Percentiles rank a stretch among this genome's conserved stretches.
phyloP scores from a whole-genome alignment of 306 rosid genomes.

The Herpetospermum pedunculosum region DNA sequence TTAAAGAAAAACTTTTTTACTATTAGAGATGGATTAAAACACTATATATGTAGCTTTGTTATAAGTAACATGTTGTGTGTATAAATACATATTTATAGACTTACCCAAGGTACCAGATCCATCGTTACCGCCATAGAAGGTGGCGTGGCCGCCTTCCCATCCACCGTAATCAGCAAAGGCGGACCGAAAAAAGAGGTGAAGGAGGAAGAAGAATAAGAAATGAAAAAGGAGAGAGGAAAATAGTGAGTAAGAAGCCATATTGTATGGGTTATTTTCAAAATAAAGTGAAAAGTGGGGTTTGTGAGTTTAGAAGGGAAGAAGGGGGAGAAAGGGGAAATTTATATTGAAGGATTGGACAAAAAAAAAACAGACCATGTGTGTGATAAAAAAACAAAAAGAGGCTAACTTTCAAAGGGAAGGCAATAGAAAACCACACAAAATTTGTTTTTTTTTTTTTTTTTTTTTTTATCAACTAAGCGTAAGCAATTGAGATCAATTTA shows the following conservation, averaged over 20 bases:
- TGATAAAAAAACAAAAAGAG: background rate
- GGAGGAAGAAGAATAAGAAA: constrained; percentile 28
- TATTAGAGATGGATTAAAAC: too few species aligned
- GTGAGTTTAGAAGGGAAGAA: background rate
- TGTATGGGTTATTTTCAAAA: background rate
- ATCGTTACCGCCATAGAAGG: constrained; percentile 98
- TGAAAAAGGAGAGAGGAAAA: constrained; percentile 30
- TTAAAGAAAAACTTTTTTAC: too few species aligned
- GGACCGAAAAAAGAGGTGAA: constrained; percentile 27
- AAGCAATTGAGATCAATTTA: too few species aligned
- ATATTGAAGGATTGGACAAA: constrained; percentile 33
- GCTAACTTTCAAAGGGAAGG: background rate
- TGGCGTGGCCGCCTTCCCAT: constrained; percentile 83
- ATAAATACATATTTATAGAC: too few species aligned
- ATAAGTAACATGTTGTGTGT: too few species aligned
- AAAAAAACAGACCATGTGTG: constrained; percentile 4
- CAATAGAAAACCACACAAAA: background rate
- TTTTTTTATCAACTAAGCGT: too few species aligned
- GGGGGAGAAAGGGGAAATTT: constrained; percentile 23
- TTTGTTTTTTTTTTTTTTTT: background rate
- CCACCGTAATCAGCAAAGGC: constrained; percentile 55
- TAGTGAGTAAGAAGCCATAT: constrained; percentile 17
- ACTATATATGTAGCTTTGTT: too few species aligned
- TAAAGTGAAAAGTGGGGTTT: background rate
- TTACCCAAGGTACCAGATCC: constrained; percentile 98